Evolutionary conservation across 2,329 filamentous ascomycete genomes (phyloP).

Genomic region (Colletotrichum coccodes): DNA sequence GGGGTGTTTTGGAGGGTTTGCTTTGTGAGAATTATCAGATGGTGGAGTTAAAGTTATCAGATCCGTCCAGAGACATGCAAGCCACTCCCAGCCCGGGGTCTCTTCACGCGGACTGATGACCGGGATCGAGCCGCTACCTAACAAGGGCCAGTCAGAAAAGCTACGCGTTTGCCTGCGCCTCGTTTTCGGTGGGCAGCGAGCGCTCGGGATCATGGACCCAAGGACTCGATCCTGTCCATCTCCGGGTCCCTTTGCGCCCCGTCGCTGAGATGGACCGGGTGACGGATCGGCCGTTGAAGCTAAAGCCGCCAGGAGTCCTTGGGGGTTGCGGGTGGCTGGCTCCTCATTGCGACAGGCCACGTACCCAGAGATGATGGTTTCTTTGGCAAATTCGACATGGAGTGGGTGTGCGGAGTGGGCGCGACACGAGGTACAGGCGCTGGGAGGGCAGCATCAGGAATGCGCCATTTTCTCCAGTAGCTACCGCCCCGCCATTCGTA

Average conservation of each 20-base stretch:
- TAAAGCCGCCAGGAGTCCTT: background rate
- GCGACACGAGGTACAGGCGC: conserved; percentile 5
- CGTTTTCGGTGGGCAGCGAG: conserved; percentile 6
- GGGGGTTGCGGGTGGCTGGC: too few relatives aligned
- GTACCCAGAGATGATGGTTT: background rate
- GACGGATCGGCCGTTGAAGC: conserved; percentile 13
- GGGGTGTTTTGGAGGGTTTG: background rate
- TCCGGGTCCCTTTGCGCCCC: conserved; percentile 9
- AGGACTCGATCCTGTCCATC: background rate
- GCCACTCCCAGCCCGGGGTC: conserved; percentile 18
- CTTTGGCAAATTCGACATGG: conserved; percentile 15
- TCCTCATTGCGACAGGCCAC: background rate
- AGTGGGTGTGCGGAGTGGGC: conserved; percentile 26
- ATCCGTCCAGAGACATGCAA: conserved; percentile 30
- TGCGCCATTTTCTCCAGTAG: conserved; percentile 31
- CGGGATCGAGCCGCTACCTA: conserved; percentile 16
- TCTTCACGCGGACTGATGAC: conserved; percentile 9
- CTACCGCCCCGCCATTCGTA: background rate
- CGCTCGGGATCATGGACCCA: background rate
- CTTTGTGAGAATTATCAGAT: conserved; percentile 29
- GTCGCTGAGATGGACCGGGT: background rate
- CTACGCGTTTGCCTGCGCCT: conserved; percentile 20
- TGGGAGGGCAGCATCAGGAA: background rate
- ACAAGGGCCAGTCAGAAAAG: conserved; percentile 4
- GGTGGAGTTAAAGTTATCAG: conserved; percentile 36